Percentiles rank a stretch among this genome's conserved stretches.
phyloP scores from a whole-genome alignment of 805 yeast genomes.

The Grigorovia yakushimaensis region DNA sequence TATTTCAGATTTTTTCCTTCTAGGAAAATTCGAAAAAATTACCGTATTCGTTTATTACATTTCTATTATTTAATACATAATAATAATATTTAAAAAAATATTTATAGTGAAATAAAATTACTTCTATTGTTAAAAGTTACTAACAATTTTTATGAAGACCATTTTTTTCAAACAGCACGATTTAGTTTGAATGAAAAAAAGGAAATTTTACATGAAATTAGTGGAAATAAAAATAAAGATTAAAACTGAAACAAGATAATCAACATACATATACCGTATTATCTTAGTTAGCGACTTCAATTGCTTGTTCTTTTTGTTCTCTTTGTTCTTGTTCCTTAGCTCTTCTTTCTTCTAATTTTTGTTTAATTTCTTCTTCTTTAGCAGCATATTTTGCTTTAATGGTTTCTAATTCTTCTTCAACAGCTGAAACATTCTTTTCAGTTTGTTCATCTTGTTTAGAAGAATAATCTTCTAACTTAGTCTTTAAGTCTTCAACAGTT shows the following conservation, averaged over 20 bases:
- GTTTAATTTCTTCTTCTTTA: constrained; percentile 33
- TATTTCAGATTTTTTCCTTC: no score
- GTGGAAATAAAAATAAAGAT: background rate
- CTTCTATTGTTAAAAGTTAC: background rate
- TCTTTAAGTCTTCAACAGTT: constrained; percentile 58
- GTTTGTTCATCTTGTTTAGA: constrained; percentile 75
- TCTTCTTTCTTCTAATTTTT: constrained; percentile 27
- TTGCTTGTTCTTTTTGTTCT: constrained; percentile 7
- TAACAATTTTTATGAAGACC: no score
- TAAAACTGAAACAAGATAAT: no score
- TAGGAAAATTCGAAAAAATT: background rate
- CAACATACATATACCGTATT: no score
- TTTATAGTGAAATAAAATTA: background rate
- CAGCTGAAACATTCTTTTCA: constrained; percentile 60
- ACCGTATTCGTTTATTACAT: background rate
- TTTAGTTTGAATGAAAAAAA: background rate
- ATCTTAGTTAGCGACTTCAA: background rate
- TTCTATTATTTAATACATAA: background rate
- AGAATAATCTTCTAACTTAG: constrained; percentile 58
- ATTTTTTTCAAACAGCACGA: no score
- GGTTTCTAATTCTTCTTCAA: constrained; percentile 66
- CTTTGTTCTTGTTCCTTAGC: constrained; percentile 20
- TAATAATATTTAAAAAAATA: background rate
- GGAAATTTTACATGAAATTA: background rate
- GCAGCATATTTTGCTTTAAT: constrained; percentile 45